These are phyloP conservation scores for Wolfiporia cocos DNA, from an alignment of 1,284 basidiomycete genomes.

Conservation along the genomic window DNA sequence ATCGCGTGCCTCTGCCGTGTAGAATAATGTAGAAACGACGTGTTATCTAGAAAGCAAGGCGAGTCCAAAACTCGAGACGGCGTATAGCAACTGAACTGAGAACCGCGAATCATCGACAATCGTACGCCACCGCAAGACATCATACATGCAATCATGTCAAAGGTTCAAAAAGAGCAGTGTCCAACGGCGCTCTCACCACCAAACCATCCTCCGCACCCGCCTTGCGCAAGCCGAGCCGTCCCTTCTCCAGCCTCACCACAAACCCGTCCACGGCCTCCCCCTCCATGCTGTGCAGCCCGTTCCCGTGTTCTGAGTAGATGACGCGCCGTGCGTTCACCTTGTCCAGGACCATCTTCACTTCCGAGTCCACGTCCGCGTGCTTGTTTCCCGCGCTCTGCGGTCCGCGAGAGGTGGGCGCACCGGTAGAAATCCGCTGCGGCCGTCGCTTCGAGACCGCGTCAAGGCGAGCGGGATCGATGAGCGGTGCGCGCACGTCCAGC, in stretches of 20 bases:
- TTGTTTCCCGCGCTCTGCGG: background rate
- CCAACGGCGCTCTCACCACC: too few species aligned
- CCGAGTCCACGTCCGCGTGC: constrained; percentile 15
- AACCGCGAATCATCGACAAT: too few species aligned
- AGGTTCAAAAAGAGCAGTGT: too few species aligned
- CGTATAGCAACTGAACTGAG: too few species aligned
- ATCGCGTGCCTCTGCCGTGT: too few species aligned
- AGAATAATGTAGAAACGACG: too few species aligned
- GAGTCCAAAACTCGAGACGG: too few species aligned
- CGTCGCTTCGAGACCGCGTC: constrained; percentile 12
- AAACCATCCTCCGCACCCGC: too few species aligned
- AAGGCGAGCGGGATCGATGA: constrained; percentile 21
- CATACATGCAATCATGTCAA: too few species aligned
- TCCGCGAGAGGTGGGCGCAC: background rate
- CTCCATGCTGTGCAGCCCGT: constrained; percentile 30
- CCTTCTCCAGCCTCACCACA: constrained; percentile 24
- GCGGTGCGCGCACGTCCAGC: constrained; percentile 24
- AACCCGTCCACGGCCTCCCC: constrained; percentile 30
- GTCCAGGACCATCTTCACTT: constrained; percentile 30
- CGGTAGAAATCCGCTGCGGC: constrained; percentile 6
- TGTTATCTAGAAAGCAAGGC: too few species aligned
- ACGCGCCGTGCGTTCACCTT: constrained; percentile 34
- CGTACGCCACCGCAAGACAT: too few species aligned
- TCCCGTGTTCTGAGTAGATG: constrained; percentile 31
- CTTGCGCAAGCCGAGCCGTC: constrained; percentile 24